Conservation (phyloP, 768 basidiomycete genomes). For the Lanmaoa rubissima region DNA sequence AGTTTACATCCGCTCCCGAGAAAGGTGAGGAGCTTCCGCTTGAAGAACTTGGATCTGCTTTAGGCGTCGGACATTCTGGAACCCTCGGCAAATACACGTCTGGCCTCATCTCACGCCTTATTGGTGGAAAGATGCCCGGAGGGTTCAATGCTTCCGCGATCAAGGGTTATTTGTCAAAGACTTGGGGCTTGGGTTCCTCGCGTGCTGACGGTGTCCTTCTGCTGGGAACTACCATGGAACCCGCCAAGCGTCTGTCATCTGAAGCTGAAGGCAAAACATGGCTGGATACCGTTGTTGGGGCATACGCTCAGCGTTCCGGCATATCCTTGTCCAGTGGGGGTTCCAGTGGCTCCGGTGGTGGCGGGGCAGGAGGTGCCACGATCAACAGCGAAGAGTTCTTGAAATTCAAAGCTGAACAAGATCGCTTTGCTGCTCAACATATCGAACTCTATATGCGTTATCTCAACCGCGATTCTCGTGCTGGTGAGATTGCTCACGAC, state of each 20-base stretch:
- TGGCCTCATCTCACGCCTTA: slow-evolving; percentile 84
- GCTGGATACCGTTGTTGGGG: slow-evolving; percentile 81
- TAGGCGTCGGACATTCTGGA: slow-evolving; percentile 81
- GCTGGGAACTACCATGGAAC: slow-evolving; percentile 89
- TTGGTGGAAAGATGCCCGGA: slow-evolving; percentile 97
- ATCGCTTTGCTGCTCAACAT: slow-evolving; percentile 89
- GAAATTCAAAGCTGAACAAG: slow-evolving; percentile 92
- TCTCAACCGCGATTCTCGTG: slow-evolving; percentile 88
- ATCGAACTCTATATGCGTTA: slow-evolving; percentile 98
- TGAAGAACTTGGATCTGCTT: slow-evolving; percentile 88
- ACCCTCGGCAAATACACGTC: slow-evolving; percentile 90
- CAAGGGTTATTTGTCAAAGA: slow-evolving; percentile 85
- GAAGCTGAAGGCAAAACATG: slow-evolving; percentile 93
- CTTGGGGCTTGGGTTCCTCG: slow-evolving; percentile 91
- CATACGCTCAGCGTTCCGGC: slow-evolving; percentile 87
- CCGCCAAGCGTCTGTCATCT: slow-evolving; percentile 86
- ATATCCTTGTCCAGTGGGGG: slow-evolving; percentile 76
- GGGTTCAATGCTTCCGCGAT: slow-evolving; percentile 95
- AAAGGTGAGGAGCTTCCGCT: slow-evolving; percentile 97
- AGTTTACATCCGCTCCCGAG: slow-evolving; percentile 93
- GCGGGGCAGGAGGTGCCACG: slow-evolving; percentile 68
- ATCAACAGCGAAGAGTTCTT: slow-evolving; percentile 99
- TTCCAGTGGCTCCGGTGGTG: slow-evolving; percentile 57
- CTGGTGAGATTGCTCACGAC: slow-evolving; percentile 88
- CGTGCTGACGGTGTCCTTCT: slow-evolving; percentile 90